phyloP scores from a whole-genome alignment of 805 yeast species.

The Yarrowia sp. region DNA sequence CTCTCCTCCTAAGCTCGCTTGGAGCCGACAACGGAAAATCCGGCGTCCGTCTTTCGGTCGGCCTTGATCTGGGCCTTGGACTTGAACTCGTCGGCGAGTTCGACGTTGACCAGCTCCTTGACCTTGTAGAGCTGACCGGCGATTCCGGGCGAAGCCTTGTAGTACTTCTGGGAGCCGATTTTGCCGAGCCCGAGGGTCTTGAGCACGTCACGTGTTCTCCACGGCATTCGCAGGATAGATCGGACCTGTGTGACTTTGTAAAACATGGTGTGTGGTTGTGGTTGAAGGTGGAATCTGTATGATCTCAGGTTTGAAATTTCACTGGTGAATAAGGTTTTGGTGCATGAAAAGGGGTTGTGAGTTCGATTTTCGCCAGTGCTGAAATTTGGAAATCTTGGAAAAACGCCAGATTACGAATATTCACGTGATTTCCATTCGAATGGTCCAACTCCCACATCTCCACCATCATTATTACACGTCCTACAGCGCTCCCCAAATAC shows the following conservation, averaged over 20 bases:
- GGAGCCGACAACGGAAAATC: conserved; percentile 22
- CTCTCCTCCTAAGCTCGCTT: conserved; percentile 2
- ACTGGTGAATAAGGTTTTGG: neutral
- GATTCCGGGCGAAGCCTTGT: conserved; percentile 66
- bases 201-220: conserved; percentile 60
- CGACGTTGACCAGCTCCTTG: conserved; percentile 83
- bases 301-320: neutral
- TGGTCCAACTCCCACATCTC: neutral
- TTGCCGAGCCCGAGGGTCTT: conserved; percentile 69
- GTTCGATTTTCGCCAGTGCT: neutral
- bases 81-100: conserved; percentile 52
- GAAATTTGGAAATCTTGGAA: neutral
- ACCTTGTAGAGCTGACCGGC: conserved; percentile 83
- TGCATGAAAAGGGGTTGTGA: neutral
- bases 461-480: neutral
- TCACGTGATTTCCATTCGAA: too few relatives aligned
- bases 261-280: conserved; percentile 36
- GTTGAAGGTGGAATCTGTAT: neutral
- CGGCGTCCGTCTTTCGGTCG: conserved; percentile 13
- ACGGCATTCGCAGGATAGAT: conserved; percentile 84
- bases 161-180: conserved; percentile 73
- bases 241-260: conserved; percentile 73
- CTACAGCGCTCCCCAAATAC: too few relatives aligned
- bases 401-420: neutral
- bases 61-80: conserved; percentile 21